Conservation (phyloP, 2,329 filamentous ascomycete species). For the Chalara sp. region DNA sequence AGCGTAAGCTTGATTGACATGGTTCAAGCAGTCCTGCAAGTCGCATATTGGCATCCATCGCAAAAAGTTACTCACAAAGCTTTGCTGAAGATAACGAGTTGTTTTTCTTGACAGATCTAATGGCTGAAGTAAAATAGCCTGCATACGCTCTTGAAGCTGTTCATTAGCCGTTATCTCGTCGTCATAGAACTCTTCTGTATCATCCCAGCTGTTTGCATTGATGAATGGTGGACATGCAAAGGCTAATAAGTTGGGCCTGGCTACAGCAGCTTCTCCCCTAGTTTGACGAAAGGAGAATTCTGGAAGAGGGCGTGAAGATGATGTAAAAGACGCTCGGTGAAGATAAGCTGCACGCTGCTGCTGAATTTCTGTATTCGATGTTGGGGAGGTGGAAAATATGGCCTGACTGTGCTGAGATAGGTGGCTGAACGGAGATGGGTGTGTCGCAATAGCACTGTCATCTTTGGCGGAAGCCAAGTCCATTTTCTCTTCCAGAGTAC, state of each 20-base stretch:
- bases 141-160: neutral
- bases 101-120: neutral
- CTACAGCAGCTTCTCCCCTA: neutral
- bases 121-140: neutral
- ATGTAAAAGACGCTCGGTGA: neutral
- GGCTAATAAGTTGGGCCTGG: neutral
- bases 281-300: neutral
- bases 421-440: neutral
- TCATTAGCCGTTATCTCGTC: neutral
- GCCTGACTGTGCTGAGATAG: neutral
- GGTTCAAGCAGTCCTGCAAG: neutral
- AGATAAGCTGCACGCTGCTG: neutral
- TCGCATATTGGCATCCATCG: neutral
- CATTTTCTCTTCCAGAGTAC: neutral
- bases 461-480: neutral
- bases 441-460: neutral
- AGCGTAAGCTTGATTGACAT: neutral
- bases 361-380: no score
- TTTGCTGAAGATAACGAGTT: neutral
- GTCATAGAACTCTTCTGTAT: neutral
- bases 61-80: neutral
- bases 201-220: neutral
- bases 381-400: neutral
- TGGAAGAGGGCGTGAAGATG: neutral
- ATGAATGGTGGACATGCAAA: neutral